Evolutionary conservation across 441 rosid genomes (phyloP).

Genomic region (Metrosideros polymorpha): DNA sequence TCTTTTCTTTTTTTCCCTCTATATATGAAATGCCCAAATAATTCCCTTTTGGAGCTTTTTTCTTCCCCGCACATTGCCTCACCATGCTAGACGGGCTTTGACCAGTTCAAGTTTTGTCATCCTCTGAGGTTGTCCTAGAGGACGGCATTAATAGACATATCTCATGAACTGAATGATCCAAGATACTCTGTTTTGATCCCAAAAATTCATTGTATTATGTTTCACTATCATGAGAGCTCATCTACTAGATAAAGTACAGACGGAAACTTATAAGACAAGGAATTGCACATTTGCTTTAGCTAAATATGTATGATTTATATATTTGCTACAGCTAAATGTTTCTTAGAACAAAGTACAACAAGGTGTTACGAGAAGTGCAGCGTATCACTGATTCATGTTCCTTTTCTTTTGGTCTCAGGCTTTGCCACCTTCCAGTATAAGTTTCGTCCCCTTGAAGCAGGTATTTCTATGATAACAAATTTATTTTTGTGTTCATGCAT

Average conservation of each 20-base stretch:
- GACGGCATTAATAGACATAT: background rate
- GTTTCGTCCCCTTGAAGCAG: conserved; percentile 87
- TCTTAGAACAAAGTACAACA: background rate
- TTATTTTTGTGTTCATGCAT: background rate
- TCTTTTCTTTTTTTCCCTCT: background rate
- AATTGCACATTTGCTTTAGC: background rate
- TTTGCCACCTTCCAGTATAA: conserved; percentile 63
- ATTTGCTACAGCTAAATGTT: background rate
- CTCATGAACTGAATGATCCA: background rate
- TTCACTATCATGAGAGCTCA: background rate
- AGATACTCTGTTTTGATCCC: background rate
- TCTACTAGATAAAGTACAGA: background rate
- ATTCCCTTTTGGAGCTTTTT: background rate
- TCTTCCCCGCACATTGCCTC: background rate
- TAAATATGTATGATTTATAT: background rate
- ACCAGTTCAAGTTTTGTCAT: background rate
- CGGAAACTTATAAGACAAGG: background rate
- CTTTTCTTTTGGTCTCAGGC: conserved; percentile 44
- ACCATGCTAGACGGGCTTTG: background rate
- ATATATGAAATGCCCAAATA: background rate
- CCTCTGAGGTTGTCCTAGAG: background rate
- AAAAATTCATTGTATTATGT: background rate
- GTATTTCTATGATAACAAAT: conserved; percentile 17
- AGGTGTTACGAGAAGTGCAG: background rate
- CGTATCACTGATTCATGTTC: background rate